Conservation (phyloP, 2,329 filamentous ascomycete genomes). For the Chrysoporthe cubensis region DNA sequence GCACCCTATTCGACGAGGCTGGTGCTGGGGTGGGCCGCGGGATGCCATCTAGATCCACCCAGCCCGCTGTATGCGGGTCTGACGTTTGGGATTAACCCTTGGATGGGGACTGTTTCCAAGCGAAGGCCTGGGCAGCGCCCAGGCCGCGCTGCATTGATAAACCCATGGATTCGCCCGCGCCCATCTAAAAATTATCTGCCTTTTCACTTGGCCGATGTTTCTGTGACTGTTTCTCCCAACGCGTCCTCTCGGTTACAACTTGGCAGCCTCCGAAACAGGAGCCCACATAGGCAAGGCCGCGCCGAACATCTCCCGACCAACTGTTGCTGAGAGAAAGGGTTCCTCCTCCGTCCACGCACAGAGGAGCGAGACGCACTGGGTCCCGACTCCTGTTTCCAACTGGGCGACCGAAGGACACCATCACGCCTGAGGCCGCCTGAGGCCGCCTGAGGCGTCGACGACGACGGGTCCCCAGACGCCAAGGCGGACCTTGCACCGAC, state of each 20-base stretch:
- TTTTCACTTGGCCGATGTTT: conserved; percentile 20
- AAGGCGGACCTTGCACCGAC: neutral
- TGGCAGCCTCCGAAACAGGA: conserved; percentile 14
- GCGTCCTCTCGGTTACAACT: neutral
- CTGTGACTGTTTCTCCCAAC: conserved; percentile 4
- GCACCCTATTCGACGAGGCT: neutral
- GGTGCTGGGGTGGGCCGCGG: conserved; percentile 5
- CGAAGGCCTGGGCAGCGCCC: conserved; percentile 2
- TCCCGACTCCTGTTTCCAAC: conserved; percentile 7
- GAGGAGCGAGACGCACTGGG: neutral
- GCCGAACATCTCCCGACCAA: neutral
- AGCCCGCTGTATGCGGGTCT: conserved; percentile 14
- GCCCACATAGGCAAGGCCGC: neutral
- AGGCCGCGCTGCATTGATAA: conserved; percentile 9
- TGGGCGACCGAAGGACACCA: neutral
- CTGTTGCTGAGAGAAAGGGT: neutral
- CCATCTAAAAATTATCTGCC: conserved; percentile 11
- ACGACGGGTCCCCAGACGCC: neutral
- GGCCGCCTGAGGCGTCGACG: neutral
- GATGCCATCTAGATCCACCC: conserved; percentile 12
- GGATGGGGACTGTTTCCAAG: conserved; percentile 9
- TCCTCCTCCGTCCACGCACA: neutral
- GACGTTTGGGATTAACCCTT: conserved; percentile 23
- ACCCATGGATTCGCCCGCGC: neutral
- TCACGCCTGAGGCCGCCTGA: neutral